Base-by-base conservation (phyloP, 495 filamentous ascomycete genomes). In the Hyaloscypha hepaticicola region DNA sequence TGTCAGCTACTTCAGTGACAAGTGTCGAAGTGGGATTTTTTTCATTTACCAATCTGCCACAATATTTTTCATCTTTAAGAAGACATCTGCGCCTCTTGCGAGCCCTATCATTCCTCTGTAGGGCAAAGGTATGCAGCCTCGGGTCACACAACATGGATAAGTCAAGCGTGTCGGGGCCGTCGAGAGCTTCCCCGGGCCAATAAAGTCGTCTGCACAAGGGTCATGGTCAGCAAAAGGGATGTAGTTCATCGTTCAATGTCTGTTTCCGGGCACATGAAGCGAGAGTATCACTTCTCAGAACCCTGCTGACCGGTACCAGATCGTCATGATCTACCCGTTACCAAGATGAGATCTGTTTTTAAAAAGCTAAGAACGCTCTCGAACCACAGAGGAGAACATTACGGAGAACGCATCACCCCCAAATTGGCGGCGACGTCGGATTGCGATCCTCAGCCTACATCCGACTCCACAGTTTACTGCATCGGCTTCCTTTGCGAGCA, bases 121-220 rank as follows among this genome's bases (percentile, higher is more conserved):
- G 38, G 38, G 6, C 5, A 5, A 34, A 16, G 38, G 9, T 16
- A 16, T 14, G 12, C 38, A 45, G 38, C 38, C 12, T 8, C 38
- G 38, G 38, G 38, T 45, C 38, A 16, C 38, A 45, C 50, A 53
- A 53, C 50, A 53, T 53, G 9, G 50, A 26, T 24, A 53, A 26
- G 48, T 6, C 16, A 53, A 25, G 21, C 19, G 0, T 25, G n/a
- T 24, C 50, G 50, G 22, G 48, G 50, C 22, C 50, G 25, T 25
- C 21, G 5, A 27, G 21, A 53, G 24, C 50, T 53, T 53, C 50
- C 50, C 50, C 50, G 50, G 21, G 25, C 50, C 50, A 53, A 53
- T 53, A 8, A 27, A 27, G 22, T 21, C 50, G 25, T 6, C 50
- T 25, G 25, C 0, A 11, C 50, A 25, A 53, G 50, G n/a, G 50